Percentiles rank a stretch among this genome's conserved stretches.
Conservation (phyloP, 1,284 basidiomycete species). For the Heimioporus retisporus region DNA sequence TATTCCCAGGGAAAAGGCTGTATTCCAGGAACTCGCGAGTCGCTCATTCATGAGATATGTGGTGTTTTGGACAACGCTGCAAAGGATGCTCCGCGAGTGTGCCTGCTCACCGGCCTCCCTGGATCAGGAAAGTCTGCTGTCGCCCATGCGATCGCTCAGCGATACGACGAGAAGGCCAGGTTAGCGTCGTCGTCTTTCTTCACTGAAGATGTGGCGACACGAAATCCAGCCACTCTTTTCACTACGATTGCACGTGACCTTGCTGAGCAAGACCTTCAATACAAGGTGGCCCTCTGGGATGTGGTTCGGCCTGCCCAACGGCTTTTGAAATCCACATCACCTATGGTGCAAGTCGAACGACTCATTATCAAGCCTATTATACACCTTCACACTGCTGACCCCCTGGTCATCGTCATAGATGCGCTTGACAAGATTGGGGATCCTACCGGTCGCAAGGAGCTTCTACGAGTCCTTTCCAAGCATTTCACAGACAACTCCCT, state of each 20-base stretch:
- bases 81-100: constrained; percentile 6
- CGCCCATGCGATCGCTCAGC: constrained; percentile 8
- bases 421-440: not conserved
- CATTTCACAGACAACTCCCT: not conserved
- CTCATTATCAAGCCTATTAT: not conserved
- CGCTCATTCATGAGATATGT: constrained; percentile 4
- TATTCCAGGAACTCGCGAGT: constrained; percentile 5
- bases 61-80: not conserved
- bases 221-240: constrained; percentile 5
- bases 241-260: constrained; percentile 1
- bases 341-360: not conserved
- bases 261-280: constrained; percentile 2
- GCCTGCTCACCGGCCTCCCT: not conserved
- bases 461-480: not conserved
- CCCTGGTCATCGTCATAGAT: constrained; percentile 5
- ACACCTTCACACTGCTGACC: not conserved
- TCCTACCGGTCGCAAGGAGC: no score
- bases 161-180: not conserved
- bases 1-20: constrained; percentile 3
- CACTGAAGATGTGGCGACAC: not conserved
- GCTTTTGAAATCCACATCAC: not conserved
- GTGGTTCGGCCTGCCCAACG: not conserved
- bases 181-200: constrained; percentile 3
- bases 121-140: constrained; percentile 4
- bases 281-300: not conserved